phyloP scores from a whole-genome alignment of 257 asterid genomes.

The Solanum corneliomulleri region DNA sequence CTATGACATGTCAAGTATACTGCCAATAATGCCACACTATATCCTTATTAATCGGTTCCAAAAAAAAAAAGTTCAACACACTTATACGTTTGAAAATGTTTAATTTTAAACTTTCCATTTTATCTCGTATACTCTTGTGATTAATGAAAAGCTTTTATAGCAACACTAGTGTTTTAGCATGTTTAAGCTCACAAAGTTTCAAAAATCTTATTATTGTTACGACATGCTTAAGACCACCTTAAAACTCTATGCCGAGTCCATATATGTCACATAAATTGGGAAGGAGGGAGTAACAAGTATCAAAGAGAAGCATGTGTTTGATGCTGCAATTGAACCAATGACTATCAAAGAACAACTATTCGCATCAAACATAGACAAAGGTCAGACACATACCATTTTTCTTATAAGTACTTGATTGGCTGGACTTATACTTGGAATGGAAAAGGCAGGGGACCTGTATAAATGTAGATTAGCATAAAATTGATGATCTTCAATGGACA shows the following conservation, averaged over 20 bases:
- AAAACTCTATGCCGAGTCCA: background rate
- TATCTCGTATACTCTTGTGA: background rate
- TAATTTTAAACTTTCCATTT: background rate
- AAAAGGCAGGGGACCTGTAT: conserved; percentile 75
- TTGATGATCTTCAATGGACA: background rate
- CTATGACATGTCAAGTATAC: background rate
- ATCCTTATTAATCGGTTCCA: background rate
- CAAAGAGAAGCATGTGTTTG: background rate
- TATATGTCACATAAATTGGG: background rate
- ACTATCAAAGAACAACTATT: background rate
- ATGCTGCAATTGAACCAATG: background rate
- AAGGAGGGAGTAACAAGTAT: background rate
- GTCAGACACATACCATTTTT: conserved; percentile 56
- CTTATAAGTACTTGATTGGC: conserved; percentile 57
- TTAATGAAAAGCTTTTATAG: background rate
- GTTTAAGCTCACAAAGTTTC: background rate
- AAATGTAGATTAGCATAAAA: background rate
- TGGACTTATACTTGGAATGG: conserved; percentile 75
- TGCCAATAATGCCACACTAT: background rate
- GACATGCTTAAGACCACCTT: background rate
- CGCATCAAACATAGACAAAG: background rate
- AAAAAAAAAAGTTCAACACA: background rate
- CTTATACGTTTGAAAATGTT: background rate
- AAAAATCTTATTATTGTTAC: background rate
- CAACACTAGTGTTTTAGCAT: background rate